Evolutionary conservation across 2,329 filamentous ascomycete genomes (phyloP), one percentile per base, ranked within the genome.

Genomic region (Tolypocladium pustulatum): DNA sequence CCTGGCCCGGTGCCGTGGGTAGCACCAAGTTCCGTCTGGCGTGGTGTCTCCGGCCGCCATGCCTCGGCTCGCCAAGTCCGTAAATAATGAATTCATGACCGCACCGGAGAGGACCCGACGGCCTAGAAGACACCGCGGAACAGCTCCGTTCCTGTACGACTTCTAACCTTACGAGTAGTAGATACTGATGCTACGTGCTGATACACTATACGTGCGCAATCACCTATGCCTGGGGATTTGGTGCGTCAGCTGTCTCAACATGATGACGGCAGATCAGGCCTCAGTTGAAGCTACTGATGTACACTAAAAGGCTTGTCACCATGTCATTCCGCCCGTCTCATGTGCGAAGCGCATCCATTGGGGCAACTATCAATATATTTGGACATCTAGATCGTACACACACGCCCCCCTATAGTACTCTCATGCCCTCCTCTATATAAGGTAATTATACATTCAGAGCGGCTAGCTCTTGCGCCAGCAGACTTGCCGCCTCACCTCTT

Each of bases 401-500:
- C 49, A 32, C 25, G 38, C 38, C 41, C 54, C 36, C 25, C 54
- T 55, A 30, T 27, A 32, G 36, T 55, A 30, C 54, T 4, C 20
- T 15, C 46, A 10, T 20, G n/a, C 10, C 36, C 22, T 17, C 54
- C 27, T 20, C 17, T 25, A 55, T 55, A 15, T 32, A 27, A 13
- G 54, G 37, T 43, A 55, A 20, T 41, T 34, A n/a, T 55, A 53
- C 49, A 53, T n/a, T 52, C 30, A 1, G 27, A 3, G 15, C 15
- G 30, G 30, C 49, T 12, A 2, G 49, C 46, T 52, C 27, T n/a
- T n/a, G 4, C n/a, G 41, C 43, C 8, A 27, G 32, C 12, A 34
- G 34, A 20, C 25, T 25, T 38, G 12, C 27, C 36, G 32, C 36
- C 58, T 62, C 55, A 70, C 61, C 64, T 68, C 64, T 63, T 64